phyloP scores from a whole-genome alignment of 2,329 filamentous ascomycete genomes.

The Stachybotrys chartarum region DNA sequence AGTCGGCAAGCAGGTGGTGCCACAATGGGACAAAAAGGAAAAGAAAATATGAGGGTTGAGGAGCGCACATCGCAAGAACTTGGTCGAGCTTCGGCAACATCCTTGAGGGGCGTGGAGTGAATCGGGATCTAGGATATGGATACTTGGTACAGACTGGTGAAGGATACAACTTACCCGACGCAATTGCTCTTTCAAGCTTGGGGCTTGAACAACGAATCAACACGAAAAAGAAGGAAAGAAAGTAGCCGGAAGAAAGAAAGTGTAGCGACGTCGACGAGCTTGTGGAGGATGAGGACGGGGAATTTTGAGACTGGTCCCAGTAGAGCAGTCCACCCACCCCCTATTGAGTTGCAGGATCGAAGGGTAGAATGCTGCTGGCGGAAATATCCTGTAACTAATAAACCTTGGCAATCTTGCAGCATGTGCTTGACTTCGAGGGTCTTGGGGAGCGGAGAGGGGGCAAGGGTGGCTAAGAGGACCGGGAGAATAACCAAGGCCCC shows the following conservation, averaged over 20 bases:
- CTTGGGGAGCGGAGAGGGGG: neutral
- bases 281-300: neutral
- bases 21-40: neutral
- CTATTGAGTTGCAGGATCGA: neutral
- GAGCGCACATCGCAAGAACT: neutral
- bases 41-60: neutral
- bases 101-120: neutral
- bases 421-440: neutral
- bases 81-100: neutral
- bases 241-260: neutral
- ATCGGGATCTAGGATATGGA: neutral
- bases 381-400: neutral
- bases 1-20: neutral
- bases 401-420: neutral
- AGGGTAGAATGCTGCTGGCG: neutral
- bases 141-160: neutral
- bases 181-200: neutral
- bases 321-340: neutral
- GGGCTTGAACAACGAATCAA: neutral
- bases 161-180: neutral
- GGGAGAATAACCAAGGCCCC: neutral
- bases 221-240: neutral
- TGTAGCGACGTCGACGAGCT: neutral
- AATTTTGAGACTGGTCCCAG: neutral
- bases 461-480: neutral